A percentile compares a stretch with the other conserved stretches of the same genome.
phyloP scores from a whole-genome alignment of 2,329 filamentous ascomycete genomes.

The Epichloe sibirici region DNA sequence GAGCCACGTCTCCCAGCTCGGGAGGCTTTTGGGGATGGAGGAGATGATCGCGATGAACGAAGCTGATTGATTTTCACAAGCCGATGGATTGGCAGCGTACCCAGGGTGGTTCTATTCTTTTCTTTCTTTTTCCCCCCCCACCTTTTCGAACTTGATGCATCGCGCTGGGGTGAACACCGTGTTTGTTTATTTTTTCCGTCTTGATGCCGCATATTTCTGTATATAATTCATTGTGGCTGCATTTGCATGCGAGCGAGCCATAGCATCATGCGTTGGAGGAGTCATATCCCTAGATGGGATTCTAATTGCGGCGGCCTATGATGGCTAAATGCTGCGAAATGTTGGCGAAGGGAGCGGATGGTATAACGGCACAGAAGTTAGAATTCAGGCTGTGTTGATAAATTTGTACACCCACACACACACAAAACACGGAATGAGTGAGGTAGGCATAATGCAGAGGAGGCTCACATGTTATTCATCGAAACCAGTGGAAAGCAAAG shows the following conservation, averaged over 20 bases:
- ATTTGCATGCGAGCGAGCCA: conserved; percentile 3
- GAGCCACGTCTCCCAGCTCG: conserved; percentile 16
- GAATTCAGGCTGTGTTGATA: too few species aligned
- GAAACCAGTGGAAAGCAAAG: too few species aligned
- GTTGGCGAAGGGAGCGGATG: not conserved
- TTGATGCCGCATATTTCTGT: conserved; percentile 4
- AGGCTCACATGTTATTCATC: too few species aligned
- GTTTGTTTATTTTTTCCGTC: not conserved
- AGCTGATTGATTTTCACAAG: not conserved
- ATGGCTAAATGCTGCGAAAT: not conserved
- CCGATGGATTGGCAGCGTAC: not conserved
- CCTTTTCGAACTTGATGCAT: not conserved
- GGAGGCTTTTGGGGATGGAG: conserved; percentile 48
- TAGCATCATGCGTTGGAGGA: not conserved
- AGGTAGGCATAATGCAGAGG: too few species aligned
- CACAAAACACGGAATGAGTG: too few species aligned
- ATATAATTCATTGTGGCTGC: conserved; percentile 2
- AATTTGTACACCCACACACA: too few species aligned
- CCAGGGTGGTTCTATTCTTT: not conserved
- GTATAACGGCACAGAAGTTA: too few species aligned
- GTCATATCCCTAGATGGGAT: not conserved
- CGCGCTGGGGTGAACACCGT: not conserved
- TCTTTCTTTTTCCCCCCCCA: not conserved
- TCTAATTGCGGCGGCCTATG: not conserved
- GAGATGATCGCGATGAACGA: conserved; percentile 17